Evolutionary conservation across 2,329 filamentous ascomycete species (phyloP).

Genomic region (Magnaporthiopsis rhizophila): DNA sequence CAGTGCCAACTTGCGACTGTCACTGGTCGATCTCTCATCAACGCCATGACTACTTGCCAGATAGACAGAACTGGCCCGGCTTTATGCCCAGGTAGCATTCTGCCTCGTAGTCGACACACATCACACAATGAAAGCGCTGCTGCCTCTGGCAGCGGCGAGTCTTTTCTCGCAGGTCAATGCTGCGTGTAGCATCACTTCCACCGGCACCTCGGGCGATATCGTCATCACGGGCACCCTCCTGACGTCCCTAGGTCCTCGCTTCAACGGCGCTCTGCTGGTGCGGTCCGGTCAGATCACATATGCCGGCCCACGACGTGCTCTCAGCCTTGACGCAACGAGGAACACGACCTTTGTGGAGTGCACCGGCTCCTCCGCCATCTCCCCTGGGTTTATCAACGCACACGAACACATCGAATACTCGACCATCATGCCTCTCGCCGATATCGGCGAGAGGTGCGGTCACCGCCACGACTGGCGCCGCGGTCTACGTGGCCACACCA

Average conservation of each 20-base stretch:
- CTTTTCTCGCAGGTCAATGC: not conserved
- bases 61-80: too few relatives aligned
- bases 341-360: conserved; percentile 17
- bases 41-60: not conserved
- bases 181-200: not conserved
- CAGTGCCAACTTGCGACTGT: not conserved
- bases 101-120: not conserved
- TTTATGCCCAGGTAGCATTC: too few relatives aligned
- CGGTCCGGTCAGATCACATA: conserved; percentile 6
- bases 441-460: conserved; percentile 15
- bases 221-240: conserved; percentile 11
- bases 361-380: conserved; percentile 17
- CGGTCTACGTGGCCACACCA: conserved; percentile 16
- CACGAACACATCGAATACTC: conserved; percentile 22
- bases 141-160: not conserved
- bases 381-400: conserved; percentile 22
- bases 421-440: conserved; percentile 17
- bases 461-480: conserved; percentile 24
- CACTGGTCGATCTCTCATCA: not conserved
- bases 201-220: not conserved
- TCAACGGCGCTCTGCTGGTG: conserved; percentile 9
- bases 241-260: conserved; percentile 7
- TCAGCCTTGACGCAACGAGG: conserved; percentile 5
- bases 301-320: conserved; percentile 8
- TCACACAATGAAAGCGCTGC: not conserved